Percentiles rank a stretch among this genome's conserved stretches.
These are phyloP conservation scores for Endocalyx cinctus DNA, from an alignment of 2,329 filamentous ascomycete genomes.

Conservation along the genomic window DNA sequence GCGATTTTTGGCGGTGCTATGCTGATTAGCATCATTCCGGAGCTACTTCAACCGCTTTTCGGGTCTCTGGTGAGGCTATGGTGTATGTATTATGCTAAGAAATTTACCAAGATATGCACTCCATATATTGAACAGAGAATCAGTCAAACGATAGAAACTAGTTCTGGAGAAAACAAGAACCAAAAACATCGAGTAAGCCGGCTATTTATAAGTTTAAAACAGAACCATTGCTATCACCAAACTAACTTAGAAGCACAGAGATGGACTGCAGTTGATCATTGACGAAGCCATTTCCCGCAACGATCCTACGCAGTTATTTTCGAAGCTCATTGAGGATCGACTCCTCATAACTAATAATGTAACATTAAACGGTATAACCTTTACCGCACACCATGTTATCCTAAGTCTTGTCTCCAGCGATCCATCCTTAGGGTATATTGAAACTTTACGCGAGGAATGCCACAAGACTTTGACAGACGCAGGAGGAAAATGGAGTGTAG, in stretches of 20 bases:
- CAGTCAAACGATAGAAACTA: too few species aligned
- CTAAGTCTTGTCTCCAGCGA: conserved; percentile 4
- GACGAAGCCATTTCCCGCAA: conserved; percentile 3
- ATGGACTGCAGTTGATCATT: conserved; percentile 7
- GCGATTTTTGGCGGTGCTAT: conserved; percentile 2
- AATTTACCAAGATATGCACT: conserved; percentile 2
- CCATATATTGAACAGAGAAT: too few species aligned
- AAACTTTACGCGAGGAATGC: conserved; percentile 6
- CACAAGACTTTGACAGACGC: background rate
- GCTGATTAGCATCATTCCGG: conserved; percentile 5
- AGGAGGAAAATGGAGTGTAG: conserved; percentile 3
- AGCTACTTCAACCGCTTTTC: background rate
- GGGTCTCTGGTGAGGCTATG: conserved; percentile 2
- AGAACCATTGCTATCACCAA: too few species aligned
- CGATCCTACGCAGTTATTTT: conserved; percentile 1
- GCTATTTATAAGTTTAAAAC: too few species aligned
- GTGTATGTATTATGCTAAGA: conserved; percentile 2
- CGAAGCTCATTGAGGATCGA: conserved; percentile 2
- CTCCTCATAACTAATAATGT: conserved; percentile 9
- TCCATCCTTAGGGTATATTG: conserved; percentile 6
- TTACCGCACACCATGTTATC: conserved; percentile 3
- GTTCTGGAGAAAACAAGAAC: too few species aligned
- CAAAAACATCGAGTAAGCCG: too few species aligned
- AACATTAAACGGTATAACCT: conserved; percentile 2
- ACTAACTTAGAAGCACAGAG: conserved; percentile 6